Base-by-base conservation (phyloP, 768 basidiomycete species). In the Auricularia auricula-judae region DNA sequence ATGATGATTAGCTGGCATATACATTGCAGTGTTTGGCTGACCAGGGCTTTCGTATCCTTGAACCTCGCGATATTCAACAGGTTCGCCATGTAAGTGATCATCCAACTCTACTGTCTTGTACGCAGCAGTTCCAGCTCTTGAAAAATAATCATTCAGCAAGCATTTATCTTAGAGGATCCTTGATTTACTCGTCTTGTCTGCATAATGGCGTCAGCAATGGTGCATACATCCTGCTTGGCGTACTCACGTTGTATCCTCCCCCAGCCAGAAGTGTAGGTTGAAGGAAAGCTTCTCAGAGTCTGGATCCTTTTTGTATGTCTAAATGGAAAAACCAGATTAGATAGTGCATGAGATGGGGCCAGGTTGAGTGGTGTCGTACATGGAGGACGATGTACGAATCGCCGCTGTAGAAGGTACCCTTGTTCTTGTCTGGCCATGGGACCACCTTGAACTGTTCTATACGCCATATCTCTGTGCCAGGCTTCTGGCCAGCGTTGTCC, bases 31-130 rank as follows among this genome's bases (percentile, higher is more conserved):
- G 47, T 18, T 8, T 18, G 5, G 14, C 18, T 16, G 11, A 51
- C 47, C 47, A 12, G 47, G 47, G 14, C 18, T 18, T 21, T 51
- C 47, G 71, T 77, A 80, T 61, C 76, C 78, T 71, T 86, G 85
- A 11, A 82, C 78, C 75, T 87, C 86, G 62, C 85, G 82, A 69
- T 82, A 85, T 72, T 84, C 83, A 0, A 85, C 80, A 0, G 84
- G 81, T 36, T 69, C 72, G n/a, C 82, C 84, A 58, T 81, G 76
- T 5, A 86, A 77, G 69, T 82, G 78, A 67, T 86, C 85, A 66
- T 87, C 86, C 1, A 86, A 75, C 70, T 86, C 85, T 11, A 86
- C 84, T 4, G 84, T 84, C 76, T 85, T 86, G 71, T 85, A 86
- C 3, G 83, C 84, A 10, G 84, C 85, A 4, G 83, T 84, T 2